These are phyloP conservation scores for Austropuccinia psidii DNA, from an alignment of 1,284 basidiomycete genomes.

Conservation along the genomic window DNA sequence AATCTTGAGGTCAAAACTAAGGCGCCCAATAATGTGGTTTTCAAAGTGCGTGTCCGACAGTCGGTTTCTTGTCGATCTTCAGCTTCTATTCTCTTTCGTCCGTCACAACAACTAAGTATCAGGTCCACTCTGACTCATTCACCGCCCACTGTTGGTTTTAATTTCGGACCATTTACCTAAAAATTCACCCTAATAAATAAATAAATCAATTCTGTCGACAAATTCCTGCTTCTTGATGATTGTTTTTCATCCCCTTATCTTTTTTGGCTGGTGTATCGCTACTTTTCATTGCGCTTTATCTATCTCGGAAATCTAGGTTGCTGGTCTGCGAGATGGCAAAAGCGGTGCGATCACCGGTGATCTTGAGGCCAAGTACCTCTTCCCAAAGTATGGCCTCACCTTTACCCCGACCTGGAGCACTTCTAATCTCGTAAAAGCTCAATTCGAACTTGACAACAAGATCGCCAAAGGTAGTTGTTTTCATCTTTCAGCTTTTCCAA, in stretches of 20 bases:
- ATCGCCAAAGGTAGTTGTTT: constrained; percentile 65
- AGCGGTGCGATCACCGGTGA: constrained; percentile 46
- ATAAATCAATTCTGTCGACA: constrained; percentile 70
- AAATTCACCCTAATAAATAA: background rate
- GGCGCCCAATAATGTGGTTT: constrained; percentile 59
- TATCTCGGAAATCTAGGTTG: constrained; percentile 15
- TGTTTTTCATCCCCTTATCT: constrained; percentile 77
- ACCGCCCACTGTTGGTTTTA: constrained; percentile 29
- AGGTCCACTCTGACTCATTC: constrained; percentile 26
- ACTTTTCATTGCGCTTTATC: constrained; percentile 9
- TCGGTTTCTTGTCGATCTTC: background rate
- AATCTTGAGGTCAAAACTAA: constrained; percentile 65
- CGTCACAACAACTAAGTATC: constrained; percentile 70
- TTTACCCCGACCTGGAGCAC: constrained; percentile 67
- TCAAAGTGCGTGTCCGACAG: constrained; percentile 46
- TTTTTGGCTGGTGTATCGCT: too few species aligned
- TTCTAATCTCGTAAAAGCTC: constrained; percentile 76
- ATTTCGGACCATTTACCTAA: background rate
- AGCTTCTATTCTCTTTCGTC: constrained; percentile 21
- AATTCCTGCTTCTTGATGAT: constrained; percentile 77
- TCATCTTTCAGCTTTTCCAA: background rate
- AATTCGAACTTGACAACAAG: constrained; percentile 95
- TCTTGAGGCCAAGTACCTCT: constrained; percentile 47
- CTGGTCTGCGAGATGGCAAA: constrained; percentile 46
- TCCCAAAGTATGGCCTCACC: constrained; percentile 47